A percentile compares a stretch with the other conserved stretches of the same genome.
Conservation (phyloP, 2,329 filamentous ascomycete genomes). For the Corinectria fuckeliana region DNA sequence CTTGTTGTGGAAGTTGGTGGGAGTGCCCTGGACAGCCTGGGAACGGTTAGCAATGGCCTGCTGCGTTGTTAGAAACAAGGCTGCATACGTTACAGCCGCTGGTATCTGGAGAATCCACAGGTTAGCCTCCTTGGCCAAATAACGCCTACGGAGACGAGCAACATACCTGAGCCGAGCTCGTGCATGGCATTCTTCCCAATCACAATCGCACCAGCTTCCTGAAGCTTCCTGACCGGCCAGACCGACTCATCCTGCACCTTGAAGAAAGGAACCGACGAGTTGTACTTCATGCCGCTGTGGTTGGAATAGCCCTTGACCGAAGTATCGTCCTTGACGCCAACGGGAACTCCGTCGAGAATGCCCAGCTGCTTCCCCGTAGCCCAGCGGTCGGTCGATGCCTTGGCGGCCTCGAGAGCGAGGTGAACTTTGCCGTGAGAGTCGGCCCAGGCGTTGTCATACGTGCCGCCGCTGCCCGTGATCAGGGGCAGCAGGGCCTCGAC, state of each 20-base stretch:
- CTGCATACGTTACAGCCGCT: slow-evolving; percentile 77
- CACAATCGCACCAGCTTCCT: slow-evolving; percentile 76
- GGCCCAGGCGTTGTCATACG: slow-evolving; percentile 77
- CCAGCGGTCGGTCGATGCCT: slow-evolving; percentile 76
- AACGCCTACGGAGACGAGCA: slow-evolving; percentile 16
- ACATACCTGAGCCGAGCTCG: slow-evolving; percentile 73
- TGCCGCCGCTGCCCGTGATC: slow-evolving; percentile 66
- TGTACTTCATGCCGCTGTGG: slow-evolving; percentile 68
- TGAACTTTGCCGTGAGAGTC: slow-evolving; percentile 64
- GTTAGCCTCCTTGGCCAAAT: background rate
- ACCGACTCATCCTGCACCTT: slow-evolving; percentile 60
- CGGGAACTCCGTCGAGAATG: slow-evolving; percentile 80
- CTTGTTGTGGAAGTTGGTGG: slow-evolving; percentile 78
- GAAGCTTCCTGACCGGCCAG: slow-evolving; percentile 75
- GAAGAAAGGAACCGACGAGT: slow-evolving; percentile 60
- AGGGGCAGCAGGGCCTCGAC: slow-evolving; percentile 74
- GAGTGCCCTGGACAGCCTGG: slow-evolving; percentile 71
- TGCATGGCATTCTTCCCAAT: slow-evolving; percentile 83
- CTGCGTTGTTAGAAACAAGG: background rate
- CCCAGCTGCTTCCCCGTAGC: slow-evolving; percentile 69
- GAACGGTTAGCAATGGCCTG: slow-evolving; percentile 46
- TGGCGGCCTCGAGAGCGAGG: slow-evolving; percentile 69
- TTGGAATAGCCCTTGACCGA: slow-evolving; percentile 73
- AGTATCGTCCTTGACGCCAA: slow-evolving; percentile 84
- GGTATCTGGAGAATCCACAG: slow-evolving; percentile 60